Evolutionary conservation across 1,139 yeast species (phyloP).

Genomic region (Yamadazyma kanchanaburiensis): DNA sequence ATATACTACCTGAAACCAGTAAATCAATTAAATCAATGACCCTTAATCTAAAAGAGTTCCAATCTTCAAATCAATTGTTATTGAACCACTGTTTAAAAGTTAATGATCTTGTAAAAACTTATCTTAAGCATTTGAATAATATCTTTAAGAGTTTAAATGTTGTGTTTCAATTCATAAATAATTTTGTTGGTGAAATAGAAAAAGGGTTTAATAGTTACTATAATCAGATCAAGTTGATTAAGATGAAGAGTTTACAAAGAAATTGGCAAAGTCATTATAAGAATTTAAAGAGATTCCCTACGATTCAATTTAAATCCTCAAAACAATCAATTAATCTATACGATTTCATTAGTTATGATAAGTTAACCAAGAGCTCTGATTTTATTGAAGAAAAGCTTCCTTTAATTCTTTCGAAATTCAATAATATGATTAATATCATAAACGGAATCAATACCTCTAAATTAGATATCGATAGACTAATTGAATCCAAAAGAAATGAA

Average conservation of each 20-base stretch:
- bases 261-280: constrained; percentile 48
- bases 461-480: constrained; percentile 24
- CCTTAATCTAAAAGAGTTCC: constrained; percentile 20
- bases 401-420: constrained; percentile 32
- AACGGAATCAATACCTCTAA: constrained; percentile 26
- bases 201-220: constrained; percentile 49
- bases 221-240: constrained; percentile 45
- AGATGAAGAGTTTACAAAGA: constrained; percentile 42
- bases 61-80: constrained; percentile 26
- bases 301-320: constrained; percentile 15
- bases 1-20: background rate
- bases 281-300: constrained; percentile 35
- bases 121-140: constrained; percentile 29
- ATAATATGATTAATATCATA: constrained; percentile 31
- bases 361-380: constrained; percentile 19
- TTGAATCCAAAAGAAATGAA: constrained; percentile 32
- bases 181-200: constrained; percentile 49
- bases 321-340: constrained; percentile 14
- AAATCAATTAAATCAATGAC: constrained; percentile 18
- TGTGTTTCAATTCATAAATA: constrained; percentile 56
- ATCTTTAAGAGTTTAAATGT: constrained; percentile 54
- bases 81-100: constrained; percentile 17
- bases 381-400: constrained; percentile 28
- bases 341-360: constrained; percentile 24
- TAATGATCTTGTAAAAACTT: constrained; percentile 18